phyloP scores from a whole-genome alignment of 352 stramenopile species.

The Globisporangium barbulae region DNA sequence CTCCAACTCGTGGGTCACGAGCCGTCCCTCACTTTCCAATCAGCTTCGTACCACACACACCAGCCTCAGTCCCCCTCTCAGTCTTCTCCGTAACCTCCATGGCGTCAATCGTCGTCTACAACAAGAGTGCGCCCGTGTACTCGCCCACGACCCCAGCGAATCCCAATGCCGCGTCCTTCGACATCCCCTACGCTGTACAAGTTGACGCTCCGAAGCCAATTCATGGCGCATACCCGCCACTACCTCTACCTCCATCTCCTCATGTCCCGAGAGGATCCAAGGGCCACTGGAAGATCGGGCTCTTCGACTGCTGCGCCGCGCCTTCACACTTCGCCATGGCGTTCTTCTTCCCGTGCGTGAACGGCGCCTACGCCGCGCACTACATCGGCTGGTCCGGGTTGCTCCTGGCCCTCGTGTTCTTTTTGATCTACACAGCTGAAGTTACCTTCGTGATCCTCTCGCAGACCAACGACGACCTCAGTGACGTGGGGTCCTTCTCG shows the following conservation, averaged over 20 bases:
- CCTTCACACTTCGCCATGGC: constrained; percentile 24
- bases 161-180: neutral
- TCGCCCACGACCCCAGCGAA: neutral
- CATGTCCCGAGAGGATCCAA: neutral
- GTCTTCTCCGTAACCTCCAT: neutral
- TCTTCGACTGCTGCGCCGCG: constrained; percentile 25
- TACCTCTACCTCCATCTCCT: neutral
- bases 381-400: constrained; percentile 8
- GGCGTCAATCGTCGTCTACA: constrained; percentile 3
- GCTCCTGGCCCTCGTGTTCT: constrained; percentile 10
- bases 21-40: neutral
- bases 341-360: constrained; percentile 26
- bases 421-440: neutral
- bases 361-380: constrained; percentile 11
- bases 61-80: neutral
- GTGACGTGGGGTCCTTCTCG: constrained; percentile 1
- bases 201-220: neutral
- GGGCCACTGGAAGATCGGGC: constrained; percentile 17
- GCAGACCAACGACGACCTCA: neutral
- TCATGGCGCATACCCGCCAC: neutral
- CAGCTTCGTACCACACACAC: neutral
- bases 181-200: constrained; percentile 12
- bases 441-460: neutral
- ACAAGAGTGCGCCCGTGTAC: constrained; percentile 12
- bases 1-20: no score